Evolutionary conservation across 805 yeast species (phyloP).

Genomic region (Saturnispora diversa): DNA sequence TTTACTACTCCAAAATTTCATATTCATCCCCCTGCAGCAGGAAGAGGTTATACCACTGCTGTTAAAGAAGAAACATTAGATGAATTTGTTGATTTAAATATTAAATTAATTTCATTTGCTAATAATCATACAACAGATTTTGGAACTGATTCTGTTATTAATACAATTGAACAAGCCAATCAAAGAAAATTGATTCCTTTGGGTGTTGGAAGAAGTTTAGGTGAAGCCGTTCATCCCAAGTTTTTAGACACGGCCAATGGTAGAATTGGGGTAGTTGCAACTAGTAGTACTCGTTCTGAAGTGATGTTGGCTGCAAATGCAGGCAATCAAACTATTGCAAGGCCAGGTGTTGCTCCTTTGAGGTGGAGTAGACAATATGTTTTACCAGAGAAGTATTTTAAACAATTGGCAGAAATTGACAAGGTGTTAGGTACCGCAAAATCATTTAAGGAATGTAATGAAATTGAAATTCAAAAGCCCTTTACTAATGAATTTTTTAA

Average conservation of each 20-base stretch:
- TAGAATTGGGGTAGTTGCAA: slow-evolving; percentile 24
- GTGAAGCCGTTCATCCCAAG: slow-evolving; percentile 22
- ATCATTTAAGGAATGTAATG: slow-evolving; percentile 26
- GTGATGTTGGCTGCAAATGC: slow-evolving; percentile 23
- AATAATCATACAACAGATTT: slow-evolving; percentile 27
- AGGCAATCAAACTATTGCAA: slow-evolving; percentile 23
- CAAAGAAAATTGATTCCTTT: slow-evolving; percentile 20
- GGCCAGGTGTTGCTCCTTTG: slow-evolving; percentile 25
- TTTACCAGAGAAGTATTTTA: slow-evolving; percentile 22
- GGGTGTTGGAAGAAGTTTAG: slow-evolving; percentile 25
- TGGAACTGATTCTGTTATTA: slow-evolving; percentile 22
- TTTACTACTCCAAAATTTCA: slow-evolving; percentile 25
- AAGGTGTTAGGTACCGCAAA: slow-evolving; percentile 26
- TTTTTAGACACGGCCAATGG: slow-evolving; percentile 24
- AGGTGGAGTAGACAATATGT: slow-evolving; percentile 25
- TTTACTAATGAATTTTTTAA: slow-evolving; percentile 21
- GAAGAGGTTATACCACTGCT: slow-evolving; percentile 24
- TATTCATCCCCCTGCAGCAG: slow-evolving; percentile 23
- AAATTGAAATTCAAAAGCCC: slow-evolving; percentile 24
- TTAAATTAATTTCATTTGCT: slow-evolving; percentile 22
- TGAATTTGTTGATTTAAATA: slow-evolving; percentile 22
- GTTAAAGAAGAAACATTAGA: slow-evolving; percentile 21
- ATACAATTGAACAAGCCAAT: slow-evolving; percentile 23
- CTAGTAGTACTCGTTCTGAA: slow-evolving; percentile 23
- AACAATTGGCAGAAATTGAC: slow-evolving; percentile 23